A percentile compares a stretch with the other conserved stretches of the same genome.
Conservation (phyloP, 352 stramenopile genomes). For the Globisporangium canariense region DNA sequence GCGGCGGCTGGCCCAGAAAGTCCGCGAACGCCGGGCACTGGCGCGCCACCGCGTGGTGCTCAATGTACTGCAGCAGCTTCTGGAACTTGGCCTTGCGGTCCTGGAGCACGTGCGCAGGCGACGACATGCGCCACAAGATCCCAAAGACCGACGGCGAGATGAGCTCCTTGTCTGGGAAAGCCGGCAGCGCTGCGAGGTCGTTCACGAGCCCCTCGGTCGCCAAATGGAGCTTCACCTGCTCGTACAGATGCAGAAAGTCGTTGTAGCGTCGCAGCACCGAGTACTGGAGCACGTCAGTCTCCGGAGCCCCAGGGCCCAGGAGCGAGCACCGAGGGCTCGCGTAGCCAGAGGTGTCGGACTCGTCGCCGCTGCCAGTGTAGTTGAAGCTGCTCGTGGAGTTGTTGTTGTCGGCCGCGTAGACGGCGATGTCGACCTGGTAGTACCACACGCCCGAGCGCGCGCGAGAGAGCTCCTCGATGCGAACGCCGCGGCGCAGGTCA, state of each 20-base stretch:
- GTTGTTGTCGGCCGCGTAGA: conserved; percentile 18
- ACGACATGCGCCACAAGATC: conserved; percentile 44
- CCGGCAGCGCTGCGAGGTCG: conserved; percentile 23
- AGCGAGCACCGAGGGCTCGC: conserved; percentile 12
- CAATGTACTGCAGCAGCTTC: conserved; percentile 53
- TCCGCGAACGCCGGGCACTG: conserved; percentile 31
- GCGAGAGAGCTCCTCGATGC: conserved; percentile 49
- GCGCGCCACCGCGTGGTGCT: conserved; percentile 41
- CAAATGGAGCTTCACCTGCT: conserved; percentile 31
- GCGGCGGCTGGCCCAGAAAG: conserved; percentile 61
- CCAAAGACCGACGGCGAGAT: conserved; percentile 45
- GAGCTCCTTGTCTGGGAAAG: conserved; percentile 58
- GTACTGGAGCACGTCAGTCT: conserved; percentile 40
- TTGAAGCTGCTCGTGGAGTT: conserved; percentile 15
- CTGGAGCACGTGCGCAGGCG: conserved; percentile 44
- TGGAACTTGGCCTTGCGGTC: conserved; percentile 53
- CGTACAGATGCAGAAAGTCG: conserved; percentile 59
- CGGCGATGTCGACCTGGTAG: conserved; percentile 62
- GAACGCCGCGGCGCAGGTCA: conserved; percentile 13
- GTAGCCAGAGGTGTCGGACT: conserved; percentile 14
- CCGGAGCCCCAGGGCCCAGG: not conserved
- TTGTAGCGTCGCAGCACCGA: conserved; percentile 65
- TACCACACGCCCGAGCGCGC: conserved; percentile 57
- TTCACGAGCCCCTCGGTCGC: conserved; percentile 13
- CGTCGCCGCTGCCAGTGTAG: conserved; percentile 15